Evolutionary conservation across 805 yeast species (phyloP).

Genomic region (Wickerhamiella domercqiae): DNA sequence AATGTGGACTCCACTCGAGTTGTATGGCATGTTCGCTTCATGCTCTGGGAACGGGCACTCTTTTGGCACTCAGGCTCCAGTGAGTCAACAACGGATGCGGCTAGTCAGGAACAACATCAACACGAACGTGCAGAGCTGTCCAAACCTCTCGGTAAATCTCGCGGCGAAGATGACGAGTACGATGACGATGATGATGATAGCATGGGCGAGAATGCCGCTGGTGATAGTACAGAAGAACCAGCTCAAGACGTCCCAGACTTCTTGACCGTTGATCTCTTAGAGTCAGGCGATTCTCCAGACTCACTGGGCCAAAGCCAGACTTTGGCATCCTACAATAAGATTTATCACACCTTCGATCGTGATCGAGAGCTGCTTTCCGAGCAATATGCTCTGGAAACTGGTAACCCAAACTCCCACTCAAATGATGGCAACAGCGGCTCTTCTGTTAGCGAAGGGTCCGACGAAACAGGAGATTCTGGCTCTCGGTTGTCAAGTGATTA

Average conservation of each 20-base stretch:
- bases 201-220: slow-evolving; percentile 6
- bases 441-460: slow-evolving; percentile 4
- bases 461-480: slow-evolving; percentile 10
- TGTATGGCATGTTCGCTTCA: slow-evolving; percentile 27
- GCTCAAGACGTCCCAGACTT: slow-evolving; percentile 14
- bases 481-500: slow-evolving; percentile 6
- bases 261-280: slow-evolving; percentile 12
- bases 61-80: slow-evolving; percentile 1
- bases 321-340: slow-evolving; percentile 34
- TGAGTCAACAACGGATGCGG: background rate
- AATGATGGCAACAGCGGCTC: slow-evolving; percentile 9
- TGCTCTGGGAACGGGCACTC: slow-evolving; percentile 25
- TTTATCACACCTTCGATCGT: slow-evolving; percentile 51
- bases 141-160: background rate
- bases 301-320: slow-evolving; percentile 20
- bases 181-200: slow-evolving; percentile 24
- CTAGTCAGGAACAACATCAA: too few relatives aligned
- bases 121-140: too few relatives aligned
- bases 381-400: slow-evolving; percentile 49
- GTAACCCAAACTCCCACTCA: background rate
- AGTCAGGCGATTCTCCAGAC: slow-evolving; percentile 15
- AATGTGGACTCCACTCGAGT: slow-evolving; percentile 23
- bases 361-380: slow-evolving; percentile 61
- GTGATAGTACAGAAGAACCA: slow-evolving; percentile 20
- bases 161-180: slow-evolving; percentile 23